These are phyloP conservation scores for Tubosaeta sp. DNA, from an alignment of 768 basidiomycete species.

Conservation along the genomic window DNA sequence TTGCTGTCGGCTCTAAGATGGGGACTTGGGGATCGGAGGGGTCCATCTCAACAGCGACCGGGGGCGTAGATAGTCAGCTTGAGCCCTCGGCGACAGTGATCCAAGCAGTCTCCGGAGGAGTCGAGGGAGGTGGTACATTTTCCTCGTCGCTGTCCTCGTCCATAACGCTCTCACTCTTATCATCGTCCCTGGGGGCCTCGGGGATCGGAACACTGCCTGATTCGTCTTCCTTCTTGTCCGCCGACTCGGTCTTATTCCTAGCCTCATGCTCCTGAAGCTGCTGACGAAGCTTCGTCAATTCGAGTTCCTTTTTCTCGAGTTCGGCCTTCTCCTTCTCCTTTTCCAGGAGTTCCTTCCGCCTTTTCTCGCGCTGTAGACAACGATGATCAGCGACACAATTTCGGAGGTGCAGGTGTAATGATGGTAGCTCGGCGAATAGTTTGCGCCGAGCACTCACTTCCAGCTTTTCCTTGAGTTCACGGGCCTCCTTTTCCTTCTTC, in stretches of 20 bases:
- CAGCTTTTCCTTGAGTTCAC: conserved; percentile 61
- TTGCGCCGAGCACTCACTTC: conserved; percentile 46
- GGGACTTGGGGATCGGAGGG: conserved; percentile 12
- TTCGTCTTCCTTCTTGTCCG: conserved; percentile 42
- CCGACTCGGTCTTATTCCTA: conserved; percentile 40
- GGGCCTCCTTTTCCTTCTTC: conserved; percentile 67
- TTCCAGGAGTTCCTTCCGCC: conserved; percentile 38
- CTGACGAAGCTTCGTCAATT: conserved; percentile 49
- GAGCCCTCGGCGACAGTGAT: conserved; percentile 24
- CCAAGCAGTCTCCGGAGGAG: conserved; percentile 28
- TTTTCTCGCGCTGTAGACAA: conserved; percentile 37
- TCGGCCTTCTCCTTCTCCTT: conserved; percentile 60
- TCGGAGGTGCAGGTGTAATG: conserved; percentile 2
- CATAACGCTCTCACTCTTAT: conserved; percentile 30
- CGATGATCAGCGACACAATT: conserved; percentile 4
- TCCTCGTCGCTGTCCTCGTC: conserved; percentile 43
- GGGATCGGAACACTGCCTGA: conserved; percentile 1
- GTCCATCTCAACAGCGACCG: conserved; percentile 16
- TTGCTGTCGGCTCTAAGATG: conserved; percentile 26
- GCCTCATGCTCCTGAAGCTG: conserved; percentile 52
- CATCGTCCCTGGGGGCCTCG: conserved; percentile 23
- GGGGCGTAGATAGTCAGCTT: conserved; percentile 29
- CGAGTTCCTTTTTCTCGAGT: conserved; percentile 61
- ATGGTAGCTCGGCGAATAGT: conserved; percentile 15
- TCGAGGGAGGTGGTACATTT: conserved; percentile 33